Evolutionary conservation across 257 asterid species (phyloP).

Genomic region (Fraxinus cuspidata): DNA sequence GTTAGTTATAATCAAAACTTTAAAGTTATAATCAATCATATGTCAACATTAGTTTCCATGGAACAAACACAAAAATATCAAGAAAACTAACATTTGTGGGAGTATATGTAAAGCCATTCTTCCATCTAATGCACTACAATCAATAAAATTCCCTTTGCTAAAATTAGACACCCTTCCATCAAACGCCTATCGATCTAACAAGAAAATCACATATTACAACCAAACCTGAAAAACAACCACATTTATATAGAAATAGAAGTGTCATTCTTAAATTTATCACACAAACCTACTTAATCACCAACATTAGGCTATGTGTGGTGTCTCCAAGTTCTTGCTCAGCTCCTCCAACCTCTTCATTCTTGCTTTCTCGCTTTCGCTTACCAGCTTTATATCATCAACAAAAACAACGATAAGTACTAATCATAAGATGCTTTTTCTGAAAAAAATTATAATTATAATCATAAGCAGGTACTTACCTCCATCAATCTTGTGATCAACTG

Average conservation of each 20-base stretch:
- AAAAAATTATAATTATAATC: neutral
- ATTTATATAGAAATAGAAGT: conserved; percentile 19
- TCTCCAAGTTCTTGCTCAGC: conserved; percentile 57
- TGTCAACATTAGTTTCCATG: neutral
- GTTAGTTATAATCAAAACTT: too few species aligned
- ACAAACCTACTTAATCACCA: conserved; percentile 17
- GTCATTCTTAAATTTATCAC: conserved; percentile 29
- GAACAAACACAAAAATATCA: neutral
- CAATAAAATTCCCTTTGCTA: conserved; percentile 30
- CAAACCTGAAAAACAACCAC: conserved; percentile 15
- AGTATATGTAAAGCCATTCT: neutral
- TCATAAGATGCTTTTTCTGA: conserved; percentile 20
- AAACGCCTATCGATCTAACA: conserved; percentile 31
- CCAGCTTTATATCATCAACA: conserved; percentile 42
- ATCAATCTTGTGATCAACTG: conserved; percentile 47
- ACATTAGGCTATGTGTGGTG: conserved; percentile 12
- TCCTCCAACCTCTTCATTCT: conserved; percentile 65
- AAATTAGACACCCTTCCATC: conserved; percentile 32
- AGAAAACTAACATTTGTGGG: neutral
- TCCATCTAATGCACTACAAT: neutral
- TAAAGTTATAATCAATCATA: too few species aligned
- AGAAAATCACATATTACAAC: conserved; percentile 24
- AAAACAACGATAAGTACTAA: neutral
- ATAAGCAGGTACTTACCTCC: conserved; percentile 38
- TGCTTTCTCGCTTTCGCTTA: conserved; percentile 55